Evolutionary conservation across 139 green algal genomes (phyloP).

Genomic region (Volvox africanus): DNA sequence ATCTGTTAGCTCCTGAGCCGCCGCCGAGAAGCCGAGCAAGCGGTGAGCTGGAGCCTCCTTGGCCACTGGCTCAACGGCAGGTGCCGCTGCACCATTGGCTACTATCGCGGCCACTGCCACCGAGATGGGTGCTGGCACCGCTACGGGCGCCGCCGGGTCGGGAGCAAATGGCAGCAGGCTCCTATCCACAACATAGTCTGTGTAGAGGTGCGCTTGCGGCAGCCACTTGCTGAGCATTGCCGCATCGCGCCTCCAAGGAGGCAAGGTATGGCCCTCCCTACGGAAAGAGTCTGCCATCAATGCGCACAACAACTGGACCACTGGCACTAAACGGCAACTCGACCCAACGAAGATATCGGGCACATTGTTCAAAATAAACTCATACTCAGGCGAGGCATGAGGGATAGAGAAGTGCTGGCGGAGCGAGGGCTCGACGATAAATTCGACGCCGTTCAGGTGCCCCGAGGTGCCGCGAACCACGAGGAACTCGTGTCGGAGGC

Average conservation of each 20-base stretch:
- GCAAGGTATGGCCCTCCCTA: slow-evolving; percentile 34
- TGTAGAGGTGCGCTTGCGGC: slow-evolving; percentile 11
- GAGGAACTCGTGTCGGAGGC: slow-evolving; percentile 33
- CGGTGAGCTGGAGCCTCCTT: too few species aligned
- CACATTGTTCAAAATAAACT: slow-evolving; percentile 13
- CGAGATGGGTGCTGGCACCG: neutral
- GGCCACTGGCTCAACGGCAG: too few species aligned
- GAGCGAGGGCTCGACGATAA: slow-evolving; percentile 57
- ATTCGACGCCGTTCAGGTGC: slow-evolving; percentile 47
- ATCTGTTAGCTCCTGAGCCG: neutral
- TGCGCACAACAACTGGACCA: slow-evolving; percentile 41
- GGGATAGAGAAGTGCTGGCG: slow-evolving; percentile 60
- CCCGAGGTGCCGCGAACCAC: slow-evolving; percentile 25
- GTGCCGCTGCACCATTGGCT: too few species aligned
- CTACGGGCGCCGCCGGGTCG: neutral
- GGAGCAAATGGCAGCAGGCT: neutral
- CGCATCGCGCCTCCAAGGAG: slow-evolving; percentile 50
- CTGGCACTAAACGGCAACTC: slow-evolving; percentile 19
- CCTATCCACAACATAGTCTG: neutral
- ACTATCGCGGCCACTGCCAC: too few species aligned
- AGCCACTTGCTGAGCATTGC: slow-evolving; percentile 62
- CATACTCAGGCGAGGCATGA: slow-evolving; percentile 52
- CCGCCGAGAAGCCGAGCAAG: too few species aligned
- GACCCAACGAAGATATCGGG: slow-evolving; percentile 53
- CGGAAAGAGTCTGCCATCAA: slow-evolving; percentile 58